phyloP scores from a whole-genome alignment of 257 asterid species.

The Marsdenia floribunda region DNA sequence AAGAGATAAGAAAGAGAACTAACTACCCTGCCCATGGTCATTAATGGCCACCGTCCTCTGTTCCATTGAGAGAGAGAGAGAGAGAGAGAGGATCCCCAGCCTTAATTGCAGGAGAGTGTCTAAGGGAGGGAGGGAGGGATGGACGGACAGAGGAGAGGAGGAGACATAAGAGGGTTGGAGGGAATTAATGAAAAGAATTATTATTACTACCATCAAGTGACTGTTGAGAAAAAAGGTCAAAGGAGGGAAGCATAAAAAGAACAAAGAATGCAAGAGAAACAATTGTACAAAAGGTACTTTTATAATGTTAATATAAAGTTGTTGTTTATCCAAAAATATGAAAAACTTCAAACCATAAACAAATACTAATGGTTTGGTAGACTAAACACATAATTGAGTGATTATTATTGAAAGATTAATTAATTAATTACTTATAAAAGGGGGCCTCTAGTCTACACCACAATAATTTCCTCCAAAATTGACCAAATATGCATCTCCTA shows the following conservation, averaged over 20 bases:
- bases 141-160: constrained; percentile 6
- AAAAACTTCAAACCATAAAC: neutral
- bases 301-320: neutral
- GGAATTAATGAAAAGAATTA: constrained; percentile 16
- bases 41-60: constrained; percentile 50
- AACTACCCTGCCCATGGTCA: constrained; percentile 24
- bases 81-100: neutral
- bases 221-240: constrained; percentile 30
- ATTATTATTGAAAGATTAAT: constrained; percentile 3
- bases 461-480: neutral
- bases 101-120: constrained; percentile 5
- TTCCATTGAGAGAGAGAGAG: constrained; percentile 51
- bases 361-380: constrained; percentile 6
- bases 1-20: constrained; percentile 14
- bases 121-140: neutral
- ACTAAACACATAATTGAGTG: constrained; percentile 21
- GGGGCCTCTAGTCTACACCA: neutral
- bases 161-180: neutral
- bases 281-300: constrained; percentile 1
- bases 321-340: constrained; percentile 2
- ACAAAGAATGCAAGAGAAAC: neutral
- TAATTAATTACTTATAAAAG: neutral
- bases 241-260: constrained; percentile 7
- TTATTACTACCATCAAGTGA: neutral
- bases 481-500: neutral